Conservation (phyloP, 805 yeast species). For the Starmerella etchellsii region DNA sequence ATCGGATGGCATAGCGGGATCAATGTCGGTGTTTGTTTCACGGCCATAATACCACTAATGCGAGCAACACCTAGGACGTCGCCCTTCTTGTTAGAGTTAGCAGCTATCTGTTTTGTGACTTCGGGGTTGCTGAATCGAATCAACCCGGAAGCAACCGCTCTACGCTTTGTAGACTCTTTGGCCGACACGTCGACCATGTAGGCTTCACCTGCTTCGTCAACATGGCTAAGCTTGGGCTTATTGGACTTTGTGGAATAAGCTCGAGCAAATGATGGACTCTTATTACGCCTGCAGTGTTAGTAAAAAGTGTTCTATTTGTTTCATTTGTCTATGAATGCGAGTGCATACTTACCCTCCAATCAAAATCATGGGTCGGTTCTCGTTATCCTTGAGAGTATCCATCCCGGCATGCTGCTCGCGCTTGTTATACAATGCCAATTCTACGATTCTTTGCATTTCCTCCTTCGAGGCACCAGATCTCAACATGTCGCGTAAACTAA, state of each 20-base stretch:
- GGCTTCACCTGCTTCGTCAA: slow-evolving; percentile 33
- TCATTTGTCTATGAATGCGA: too few species aligned
- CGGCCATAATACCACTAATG: slow-evolving; percentile 42
- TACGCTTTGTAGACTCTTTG: slow-evolving; percentile 31
- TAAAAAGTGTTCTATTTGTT: background rate
- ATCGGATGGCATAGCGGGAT: slow-evolving; percentile 43
- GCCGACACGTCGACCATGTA: slow-evolving; percentile 38
- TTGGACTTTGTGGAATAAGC: slow-evolving; percentile 1
- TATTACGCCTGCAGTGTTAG: background rate
- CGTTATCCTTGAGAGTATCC: slow-evolving; percentile 34
- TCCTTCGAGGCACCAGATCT: slow-evolving; percentile 30
- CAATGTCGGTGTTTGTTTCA: slow-evolving; percentile 34
- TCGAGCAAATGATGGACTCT: background rate
- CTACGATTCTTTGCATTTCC: slow-evolving; percentile 32
- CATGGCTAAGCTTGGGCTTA: slow-evolving; percentile 27
- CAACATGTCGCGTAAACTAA: slow-evolving; percentile 35
- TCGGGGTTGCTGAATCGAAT: slow-evolving; percentile 31
- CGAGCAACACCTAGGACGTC: slow-evolving; percentile 39
- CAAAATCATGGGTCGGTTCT: slow-evolving; percentile 44
- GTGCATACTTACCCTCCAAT: slow-evolving; percentile 38
- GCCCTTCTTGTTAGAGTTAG: slow-evolving; percentile 37
- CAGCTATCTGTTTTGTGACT: slow-evolving; percentile 27
- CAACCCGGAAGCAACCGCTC: slow-evolving; percentile 34
- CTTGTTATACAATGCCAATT: slow-evolving; percentile 35
- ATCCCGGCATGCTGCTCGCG: slow-evolving; percentile 42